Evolutionary conservation across 768 basidiomycete species (phyloP).

Genomic region (Pleurotus giganteus): DNA sequence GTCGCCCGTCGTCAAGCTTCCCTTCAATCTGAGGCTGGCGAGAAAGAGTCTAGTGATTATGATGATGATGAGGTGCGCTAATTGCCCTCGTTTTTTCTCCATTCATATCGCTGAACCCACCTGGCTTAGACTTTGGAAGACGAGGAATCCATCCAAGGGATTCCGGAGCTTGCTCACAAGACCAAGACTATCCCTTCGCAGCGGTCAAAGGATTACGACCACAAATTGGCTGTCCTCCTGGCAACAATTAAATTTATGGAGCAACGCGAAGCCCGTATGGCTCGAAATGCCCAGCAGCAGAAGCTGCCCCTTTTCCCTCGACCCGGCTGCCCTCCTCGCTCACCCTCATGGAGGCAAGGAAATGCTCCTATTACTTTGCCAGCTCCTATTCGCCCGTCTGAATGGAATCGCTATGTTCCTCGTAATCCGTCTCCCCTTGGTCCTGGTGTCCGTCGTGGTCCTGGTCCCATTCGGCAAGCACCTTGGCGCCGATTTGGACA

Average conservation of each 20-base stretch:
- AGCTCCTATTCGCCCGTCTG: neutral
- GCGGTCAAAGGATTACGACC: neutral
- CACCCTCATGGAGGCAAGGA: neutral
- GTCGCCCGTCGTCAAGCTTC: neutral
- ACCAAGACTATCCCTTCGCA: neutral
- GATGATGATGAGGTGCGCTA: too few species aligned
- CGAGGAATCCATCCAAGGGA: neutral
- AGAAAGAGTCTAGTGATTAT: neutral
- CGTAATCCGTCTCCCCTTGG: neutral
- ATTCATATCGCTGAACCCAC: neutral
- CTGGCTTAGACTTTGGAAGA: neutral
- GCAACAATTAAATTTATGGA: neutral
- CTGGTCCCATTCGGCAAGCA: neutral
- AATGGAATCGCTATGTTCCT: neutral
- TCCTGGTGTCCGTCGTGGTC: neutral
- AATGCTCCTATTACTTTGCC: neutral
- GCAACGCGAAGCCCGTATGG: too few species aligned
- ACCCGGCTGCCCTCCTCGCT: too few species aligned
- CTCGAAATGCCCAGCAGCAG: too few species aligned
- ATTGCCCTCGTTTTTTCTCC: too few species aligned
- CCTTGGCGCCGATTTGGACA: too few species aligned
- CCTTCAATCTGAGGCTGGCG: neutral
- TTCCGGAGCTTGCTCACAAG: neutral
- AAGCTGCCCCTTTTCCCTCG: too few species aligned
- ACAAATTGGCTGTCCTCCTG: neutral